Base-by-base conservation (phyloP, 2,329 filamentous ascomycete species). In the Neofusicoccum umdonicola region DNA sequence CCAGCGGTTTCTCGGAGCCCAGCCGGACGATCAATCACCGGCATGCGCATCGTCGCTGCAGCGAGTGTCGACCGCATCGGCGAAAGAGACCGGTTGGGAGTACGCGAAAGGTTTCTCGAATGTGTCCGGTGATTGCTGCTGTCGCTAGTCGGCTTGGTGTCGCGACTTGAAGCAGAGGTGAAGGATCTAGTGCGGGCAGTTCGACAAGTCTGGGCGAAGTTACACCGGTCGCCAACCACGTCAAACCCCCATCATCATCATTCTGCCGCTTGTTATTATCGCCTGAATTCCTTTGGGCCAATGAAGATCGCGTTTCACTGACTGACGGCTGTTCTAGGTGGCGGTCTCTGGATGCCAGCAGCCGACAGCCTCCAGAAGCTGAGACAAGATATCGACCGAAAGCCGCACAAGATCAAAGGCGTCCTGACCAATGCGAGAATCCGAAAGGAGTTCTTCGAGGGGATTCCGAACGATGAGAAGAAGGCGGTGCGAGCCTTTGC, bases 321-420 rank as follows among this genome's bases (percentile, higher is more conserved):
- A 64, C 51, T 34, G 50, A 56, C 17, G 19, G 19, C 15, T 56
- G 42, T n/a, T 37, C 31, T 75, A 88, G 87, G 90, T 65, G 92
- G 91, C 52, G 93, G 93, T 1, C 79, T 96, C 15, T 97, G 91
- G 91, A 86, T 89, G 71, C 91, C 92, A 1, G 90, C 92, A 61
- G 84, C 86, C 1, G 79, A 81, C 4, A 82, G 87, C n/a, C 79
- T 95, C 13, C 84, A 84, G 41, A 83, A 84, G 67, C 79, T 97
- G 74, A 87, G 93, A 65, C 83, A 84, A 37, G 90, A 89, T 73
- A 90, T 97, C 73, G 91, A 96, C 78, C 84, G 85, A 70, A 85
- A 88, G 66, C 89, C 92, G 12, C 81, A 84, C 54, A 84, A 86
- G 64, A 87, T 96, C 79, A 90, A 92, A 68, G 78, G 82, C 4